These are phyloP conservation scores for Lachnellula hyalina DNA, from an alignment of 2,329 filamentous ascomycete species.

Conservation along the genomic window DNA sequence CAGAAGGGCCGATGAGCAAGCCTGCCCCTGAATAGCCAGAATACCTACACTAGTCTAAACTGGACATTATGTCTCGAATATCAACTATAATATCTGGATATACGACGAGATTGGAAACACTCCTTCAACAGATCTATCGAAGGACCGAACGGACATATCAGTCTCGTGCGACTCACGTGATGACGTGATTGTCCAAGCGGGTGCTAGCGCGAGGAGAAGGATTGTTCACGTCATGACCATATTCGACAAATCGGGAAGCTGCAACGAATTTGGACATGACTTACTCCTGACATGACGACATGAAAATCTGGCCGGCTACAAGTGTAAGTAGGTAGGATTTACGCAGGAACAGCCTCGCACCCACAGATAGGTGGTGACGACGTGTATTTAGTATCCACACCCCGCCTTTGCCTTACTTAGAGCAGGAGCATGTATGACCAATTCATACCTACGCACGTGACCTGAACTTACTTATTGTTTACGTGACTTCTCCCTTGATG, in stretches of 20 bases:
- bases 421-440: not conserved
- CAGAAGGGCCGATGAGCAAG: constrained; percentile 15
- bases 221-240: not conserved
- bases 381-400: not conserved
- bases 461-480: not conserved
- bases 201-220: not conserved
- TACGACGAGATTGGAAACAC: not conserved
- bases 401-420: too few species aligned
- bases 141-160: too few species aligned
- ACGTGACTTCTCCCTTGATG: not conserved
- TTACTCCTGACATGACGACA: not conserved
- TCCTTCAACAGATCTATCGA: not conserved
- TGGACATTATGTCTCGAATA: not conserved
- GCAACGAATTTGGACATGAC: not conserved
- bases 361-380: not conserved
- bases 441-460: too few species aligned
- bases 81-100: not conserved
- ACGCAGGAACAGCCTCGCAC: constrained; percentile 9
- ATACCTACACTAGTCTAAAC: not conserved
- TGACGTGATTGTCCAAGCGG: not conserved
- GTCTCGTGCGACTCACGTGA: not conserved
- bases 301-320: not conserved
- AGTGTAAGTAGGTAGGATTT: constrained; percentile 6
- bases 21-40: too few species aligned
- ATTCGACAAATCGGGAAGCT: not conserved